Evolutionary conservation across 2,329 filamentous ascomycete genomes (phyloP).

Genomic region (Truncatella angustata): DNA sequence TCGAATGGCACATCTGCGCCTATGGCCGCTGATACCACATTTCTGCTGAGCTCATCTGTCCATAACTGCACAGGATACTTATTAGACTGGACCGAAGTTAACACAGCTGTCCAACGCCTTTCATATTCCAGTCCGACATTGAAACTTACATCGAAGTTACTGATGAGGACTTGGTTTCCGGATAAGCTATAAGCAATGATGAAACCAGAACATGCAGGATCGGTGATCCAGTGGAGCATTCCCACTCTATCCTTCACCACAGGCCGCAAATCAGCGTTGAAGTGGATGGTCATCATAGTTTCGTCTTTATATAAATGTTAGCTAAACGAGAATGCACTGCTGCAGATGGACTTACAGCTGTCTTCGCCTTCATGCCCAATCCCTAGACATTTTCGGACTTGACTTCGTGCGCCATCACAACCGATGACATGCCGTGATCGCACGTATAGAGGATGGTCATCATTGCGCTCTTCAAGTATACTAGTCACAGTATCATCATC

Average conservation of each 20-base stretch:
- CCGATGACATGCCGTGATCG: slow-evolving; percentile 31
- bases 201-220: slow-evolving; percentile 40
- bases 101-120: not conserved
- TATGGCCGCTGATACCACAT: slow-evolving; percentile 30
- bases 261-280: slow-evolving; percentile 38
- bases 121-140: not conserved
- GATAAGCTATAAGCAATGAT: slow-evolving; percentile 41
- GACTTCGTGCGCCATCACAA: slow-evolving; percentile 34
- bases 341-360: slow-evolving; percentile 28
- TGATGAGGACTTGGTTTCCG: slow-evolving; percentile 40
- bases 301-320: slow-evolving; percentile 26
- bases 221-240: slow-evolving; percentile 44
- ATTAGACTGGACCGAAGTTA: slow-evolving; percentile 20
- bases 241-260: slow-evolving; percentile 35
- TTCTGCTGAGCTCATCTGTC: slow-evolving; percentile 31
- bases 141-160: slow-evolving; percentile 38
- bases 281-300: slow-evolving; percentile 46
- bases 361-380: slow-evolving; percentile 40
- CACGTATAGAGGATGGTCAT: slow-evolving; percentile 22
- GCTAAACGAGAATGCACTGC: slow-evolving; percentile 4
- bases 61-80: slow-evolving; percentile 33
- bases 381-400: slow-evolving; percentile 28
- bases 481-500: slow-evolving; percentile 23
- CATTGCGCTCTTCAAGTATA: slow-evolving; percentile 27
- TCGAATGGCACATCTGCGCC: slow-evolving; percentile 32